These are phyloP conservation scores for Gossypium schwendimanii DNA, from an alignment of 441 rosid genomes.

Conservation along the genomic window DNA sequence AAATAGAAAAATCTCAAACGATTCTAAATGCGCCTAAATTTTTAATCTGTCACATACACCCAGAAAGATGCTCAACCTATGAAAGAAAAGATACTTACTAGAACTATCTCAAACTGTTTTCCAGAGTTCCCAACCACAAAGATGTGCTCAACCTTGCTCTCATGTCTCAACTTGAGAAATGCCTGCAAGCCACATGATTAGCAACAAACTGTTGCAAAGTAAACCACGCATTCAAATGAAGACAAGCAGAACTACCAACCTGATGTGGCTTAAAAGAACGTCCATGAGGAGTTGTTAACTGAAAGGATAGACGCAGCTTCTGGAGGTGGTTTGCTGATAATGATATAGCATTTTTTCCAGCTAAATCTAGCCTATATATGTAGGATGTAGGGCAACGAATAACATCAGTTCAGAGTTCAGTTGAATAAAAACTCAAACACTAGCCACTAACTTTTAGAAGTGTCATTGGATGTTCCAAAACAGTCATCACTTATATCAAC, in stretches of 20 bases:
- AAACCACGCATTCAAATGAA: slow-evolving; percentile 4
- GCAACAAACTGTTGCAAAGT: slow-evolving; percentile 18
- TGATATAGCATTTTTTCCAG: slow-evolving; percentile 47
- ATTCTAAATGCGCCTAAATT: neutral
- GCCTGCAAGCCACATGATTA: slow-evolving; percentile 51
- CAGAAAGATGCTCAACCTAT: neutral
- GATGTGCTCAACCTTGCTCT: slow-evolving; percentile 70
- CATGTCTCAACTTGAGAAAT: slow-evolving; percentile 82
- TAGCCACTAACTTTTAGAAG: neutral
- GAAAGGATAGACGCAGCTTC: slow-evolving; percentile 69
- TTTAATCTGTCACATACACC: neutral
- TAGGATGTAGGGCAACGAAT: slow-evolving; percentile 15
- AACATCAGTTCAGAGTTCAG: neutral
- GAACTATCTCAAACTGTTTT: slow-evolving; percentile 61
- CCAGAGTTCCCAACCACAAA: slow-evolving; percentile 71
- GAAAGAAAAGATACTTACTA: slow-evolving; percentile 46
- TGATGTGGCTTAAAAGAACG: slow-evolving; percentile 83
- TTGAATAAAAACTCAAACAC: neutral
- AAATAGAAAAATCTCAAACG: neutral
- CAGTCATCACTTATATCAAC: neutral
- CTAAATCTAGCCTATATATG: slow-evolving; percentile 60
- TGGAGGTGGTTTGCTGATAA: slow-evolving; percentile 92
- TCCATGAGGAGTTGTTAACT: slow-evolving; percentile 58
- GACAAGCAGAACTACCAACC: slow-evolving; percentile 34
- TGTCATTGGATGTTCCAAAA: neutral